Percentiles rank a stretch among this genome's conserved stretches.
phyloP scores from a whole-genome alignment of 192 early-diverging fungal species.

The Coemansia biformis region DNA sequence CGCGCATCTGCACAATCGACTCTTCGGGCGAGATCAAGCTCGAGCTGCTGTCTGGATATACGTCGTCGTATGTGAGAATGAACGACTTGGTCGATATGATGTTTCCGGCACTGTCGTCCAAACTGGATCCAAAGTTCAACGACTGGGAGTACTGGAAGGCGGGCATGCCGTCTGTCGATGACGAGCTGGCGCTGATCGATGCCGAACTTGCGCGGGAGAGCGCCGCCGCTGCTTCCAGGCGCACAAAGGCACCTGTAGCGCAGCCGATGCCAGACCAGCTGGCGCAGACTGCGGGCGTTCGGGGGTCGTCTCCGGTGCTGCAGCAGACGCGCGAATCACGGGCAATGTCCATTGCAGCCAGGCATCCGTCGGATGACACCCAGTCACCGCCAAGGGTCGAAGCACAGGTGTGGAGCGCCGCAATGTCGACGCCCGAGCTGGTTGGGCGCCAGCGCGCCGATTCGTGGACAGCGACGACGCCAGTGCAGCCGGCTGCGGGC shows the following conservation, averaged over 20 bases:
- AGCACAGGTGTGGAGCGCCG: background rate
- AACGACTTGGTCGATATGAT: constrained; percentile 94
- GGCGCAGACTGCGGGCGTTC: no score
- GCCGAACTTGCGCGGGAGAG: no score
- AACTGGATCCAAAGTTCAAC: constrained; percentile 66
- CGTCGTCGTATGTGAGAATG: constrained; percentile 80
- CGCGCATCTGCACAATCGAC: constrained; percentile 96
- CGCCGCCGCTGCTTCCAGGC: no score
- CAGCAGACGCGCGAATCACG: no score
- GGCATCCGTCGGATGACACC: no score
- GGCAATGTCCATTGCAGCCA: no score
- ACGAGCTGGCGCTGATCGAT: constrained; percentile 35
- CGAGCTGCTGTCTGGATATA: constrained; percentile 79
- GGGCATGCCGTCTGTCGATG: constrained; percentile 25
- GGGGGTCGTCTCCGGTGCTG: no score
- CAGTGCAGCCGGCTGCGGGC: no score
- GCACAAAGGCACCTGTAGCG: background rate
- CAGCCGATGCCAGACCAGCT: background rate
- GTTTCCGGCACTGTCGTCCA: constrained; percentile 67
- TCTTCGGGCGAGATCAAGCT: constrained; percentile 84
- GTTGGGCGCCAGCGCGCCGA: constrained; percentile 21
- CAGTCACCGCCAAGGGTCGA: background rate
- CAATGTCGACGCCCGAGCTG: constrained; percentile 6
- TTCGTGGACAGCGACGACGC: constrained; percentile 20
- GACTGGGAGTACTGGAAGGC: constrained; percentile 81